These are phyloP conservation scores for Synchytrium microbalum DNA, from an alignment of 371 early-diverging fungal species.

Conservation along the genomic window DNA sequence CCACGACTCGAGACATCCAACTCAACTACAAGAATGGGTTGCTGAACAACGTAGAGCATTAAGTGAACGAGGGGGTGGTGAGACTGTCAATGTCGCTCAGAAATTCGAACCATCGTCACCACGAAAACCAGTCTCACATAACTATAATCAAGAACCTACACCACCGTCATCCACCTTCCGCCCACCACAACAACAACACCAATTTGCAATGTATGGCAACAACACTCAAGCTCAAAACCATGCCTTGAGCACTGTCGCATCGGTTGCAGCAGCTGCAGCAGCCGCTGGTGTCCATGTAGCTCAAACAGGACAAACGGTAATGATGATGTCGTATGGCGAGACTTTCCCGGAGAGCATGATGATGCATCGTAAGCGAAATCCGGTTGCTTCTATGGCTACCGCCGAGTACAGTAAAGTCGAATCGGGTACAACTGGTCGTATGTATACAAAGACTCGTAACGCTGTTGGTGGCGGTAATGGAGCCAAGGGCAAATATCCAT, in stretches of 20 bases:
- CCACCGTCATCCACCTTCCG: no score
- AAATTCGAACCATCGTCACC: no score
- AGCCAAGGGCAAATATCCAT: neutral
- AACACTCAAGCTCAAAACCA: no score
- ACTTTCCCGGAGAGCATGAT: neutral
- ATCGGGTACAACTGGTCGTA: no score
- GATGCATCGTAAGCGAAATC: neutral
- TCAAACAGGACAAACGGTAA: neutral
- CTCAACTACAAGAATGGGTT: neutral
- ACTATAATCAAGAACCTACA: no score
- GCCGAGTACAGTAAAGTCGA: no score
- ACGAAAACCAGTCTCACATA: no score
- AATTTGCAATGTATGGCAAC: no score
- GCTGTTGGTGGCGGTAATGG: no score
- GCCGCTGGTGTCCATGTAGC: neutral
- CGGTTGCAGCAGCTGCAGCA: neutral
- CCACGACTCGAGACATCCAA: neutral
- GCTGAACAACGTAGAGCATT: neutral
- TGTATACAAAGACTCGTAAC: no score
- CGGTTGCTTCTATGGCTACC: neutral
- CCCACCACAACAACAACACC: neutral
- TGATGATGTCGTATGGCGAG: neutral
- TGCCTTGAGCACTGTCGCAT: neutral
- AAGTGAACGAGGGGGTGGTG: no score
- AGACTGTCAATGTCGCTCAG: neutral